Percentiles rank a stretch among this genome's conserved stretches.
Evolutionary conservation across 305 asterid species (phyloP).

Genomic region (Solanum hybrid): DNA sequence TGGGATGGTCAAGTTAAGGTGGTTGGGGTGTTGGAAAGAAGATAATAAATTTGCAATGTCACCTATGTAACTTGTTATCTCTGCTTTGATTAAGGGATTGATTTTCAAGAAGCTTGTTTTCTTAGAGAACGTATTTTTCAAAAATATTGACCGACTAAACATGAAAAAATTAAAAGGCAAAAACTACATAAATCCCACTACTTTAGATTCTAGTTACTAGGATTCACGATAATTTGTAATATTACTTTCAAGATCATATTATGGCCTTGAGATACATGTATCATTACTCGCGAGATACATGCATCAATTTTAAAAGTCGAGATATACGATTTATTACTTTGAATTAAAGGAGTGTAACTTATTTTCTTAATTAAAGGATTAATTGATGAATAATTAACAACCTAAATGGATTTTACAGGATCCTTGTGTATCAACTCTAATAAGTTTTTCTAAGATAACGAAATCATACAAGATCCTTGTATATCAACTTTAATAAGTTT

Average conservation of each 20-base stretch:
- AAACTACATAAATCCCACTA: not conserved
- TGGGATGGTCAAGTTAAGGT: not conserved
- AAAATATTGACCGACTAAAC: not conserved
- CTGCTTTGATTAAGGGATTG: not conserved
- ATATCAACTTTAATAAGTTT: no score
- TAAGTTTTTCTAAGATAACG: not conserved
- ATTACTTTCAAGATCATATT: no score
- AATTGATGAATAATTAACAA: not conserved
- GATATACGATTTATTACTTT: not conserved
- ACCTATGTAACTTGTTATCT: not conserved
- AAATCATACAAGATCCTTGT: not conserved
- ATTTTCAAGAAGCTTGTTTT: not conserved
- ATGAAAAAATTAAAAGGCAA: not conserved
- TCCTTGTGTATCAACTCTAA: no score
- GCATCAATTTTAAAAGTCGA: not conserved
- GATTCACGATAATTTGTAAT: no score
- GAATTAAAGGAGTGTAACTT: not conserved
- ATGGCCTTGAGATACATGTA: not conserved
- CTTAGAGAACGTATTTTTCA: not conserved
- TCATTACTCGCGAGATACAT: not conserved
- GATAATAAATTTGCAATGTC: not conserved
- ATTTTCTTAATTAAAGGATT: no score
- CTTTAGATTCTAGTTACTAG: not conserved
- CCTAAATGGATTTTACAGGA: not conserved
- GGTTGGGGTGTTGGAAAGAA: not conserved